Conservation (phyloP, 2,329 filamentous ascomycete species). For the Colletotrichum truncatum region DNA sequence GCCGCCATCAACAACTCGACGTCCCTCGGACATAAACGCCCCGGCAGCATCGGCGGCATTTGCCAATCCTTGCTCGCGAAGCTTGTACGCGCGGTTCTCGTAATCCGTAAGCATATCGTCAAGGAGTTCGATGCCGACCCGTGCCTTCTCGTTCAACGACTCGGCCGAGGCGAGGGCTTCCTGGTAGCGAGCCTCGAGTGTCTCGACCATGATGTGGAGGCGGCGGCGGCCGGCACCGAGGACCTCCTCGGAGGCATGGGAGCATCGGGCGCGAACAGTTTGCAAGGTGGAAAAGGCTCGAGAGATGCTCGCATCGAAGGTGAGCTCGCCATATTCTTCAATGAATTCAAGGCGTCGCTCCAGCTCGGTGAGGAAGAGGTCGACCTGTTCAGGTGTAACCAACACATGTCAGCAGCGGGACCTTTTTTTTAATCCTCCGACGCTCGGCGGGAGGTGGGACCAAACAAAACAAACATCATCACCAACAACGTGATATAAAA, state of each 20-base stretch:
- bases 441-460: neutral
- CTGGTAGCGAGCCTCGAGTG: slow-evolving; percentile 86
- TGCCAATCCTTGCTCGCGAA: slow-evolving; percentile 79
- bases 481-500: neutral
- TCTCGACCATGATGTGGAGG: slow-evolving; percentile 91
- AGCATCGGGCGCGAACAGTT: slow-evolving; percentile 87
- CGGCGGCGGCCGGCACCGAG: slow-evolving; percentile 86
- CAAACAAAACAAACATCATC: neutral
- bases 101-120: slow-evolving; percentile 88
- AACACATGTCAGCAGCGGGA: slow-evolving; percentile 17
- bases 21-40: slow-evolving; percentile 79
- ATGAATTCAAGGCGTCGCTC: slow-evolving; percentile 88
- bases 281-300: slow-evolving; percentile 87
- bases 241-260: slow-evolving; percentile 88
- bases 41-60: slow-evolving; percentile 73
- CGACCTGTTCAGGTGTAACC: slow-evolving; percentile 60
- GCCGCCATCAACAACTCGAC: slow-evolving; percentile 82
- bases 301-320: slow-evolving; percentile 84
- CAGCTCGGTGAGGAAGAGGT: slow-evolving; percentile 85
- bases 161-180: slow-evolving; percentile 86
- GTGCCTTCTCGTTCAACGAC: slow-evolving; percentile 90
- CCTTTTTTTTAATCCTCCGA: neutral
- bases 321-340: slow-evolving; percentile 86
- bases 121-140: slow-evolving; percentile 85
- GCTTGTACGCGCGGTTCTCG: slow-evolving; percentile 81